phyloP scores from a whole-genome alignment of 176 grass and related monocot genomes.

The Oryza australiensis region DNA sequence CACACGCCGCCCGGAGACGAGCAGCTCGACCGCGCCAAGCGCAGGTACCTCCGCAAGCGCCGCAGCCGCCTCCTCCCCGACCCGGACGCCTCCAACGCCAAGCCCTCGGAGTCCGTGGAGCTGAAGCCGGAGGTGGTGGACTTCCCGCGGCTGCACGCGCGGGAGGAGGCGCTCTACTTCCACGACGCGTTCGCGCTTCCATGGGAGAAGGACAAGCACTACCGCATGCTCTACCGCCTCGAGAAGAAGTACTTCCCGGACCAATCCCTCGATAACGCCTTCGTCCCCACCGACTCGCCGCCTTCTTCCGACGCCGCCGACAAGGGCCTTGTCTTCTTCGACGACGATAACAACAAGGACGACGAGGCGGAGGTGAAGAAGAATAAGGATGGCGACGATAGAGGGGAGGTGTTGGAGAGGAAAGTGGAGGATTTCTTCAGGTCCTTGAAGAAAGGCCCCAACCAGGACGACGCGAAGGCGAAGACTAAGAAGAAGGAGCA shows the following conservation, averaged over 20 bases:
- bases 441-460: conserved; percentile 68
- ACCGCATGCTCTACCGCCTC: conserved; percentile 90
- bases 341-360: conserved; percentile 32
- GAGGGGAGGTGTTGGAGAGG: conserved; percentile 66
- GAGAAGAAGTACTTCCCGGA: conserved; percentile 98
- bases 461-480: background rate
- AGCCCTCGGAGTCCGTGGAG: conserved; percentile 60
- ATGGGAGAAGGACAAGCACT: conserved; percentile 99
- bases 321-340: conserved; percentile 79
- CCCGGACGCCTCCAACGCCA: conserved; percentile 36
- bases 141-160: conserved; percentile 86
- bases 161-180: conserved; percentile 95
- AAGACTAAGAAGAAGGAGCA: conserved; percentile 18
- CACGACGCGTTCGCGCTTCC: conserved; percentile 90
- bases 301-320: conserved; percentile 40
- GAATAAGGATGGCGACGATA: conserved; percentile 9
- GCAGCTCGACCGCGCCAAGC: conserved; percentile 62
- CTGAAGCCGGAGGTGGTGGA: conserved; percentile 84
- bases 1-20: conserved; percentile 7
- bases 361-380: background rate
- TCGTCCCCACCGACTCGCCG: conserved; percentile 47
- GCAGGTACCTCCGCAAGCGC: conserved; percentile 54
- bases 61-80: conserved; percentile 39
- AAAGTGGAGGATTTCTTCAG: conserved; percentile 97
- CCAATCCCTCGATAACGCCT: conserved; percentile 92